Conservation (phyloP, 805 yeast species). For the Sungouiella thailandica region DNA sequence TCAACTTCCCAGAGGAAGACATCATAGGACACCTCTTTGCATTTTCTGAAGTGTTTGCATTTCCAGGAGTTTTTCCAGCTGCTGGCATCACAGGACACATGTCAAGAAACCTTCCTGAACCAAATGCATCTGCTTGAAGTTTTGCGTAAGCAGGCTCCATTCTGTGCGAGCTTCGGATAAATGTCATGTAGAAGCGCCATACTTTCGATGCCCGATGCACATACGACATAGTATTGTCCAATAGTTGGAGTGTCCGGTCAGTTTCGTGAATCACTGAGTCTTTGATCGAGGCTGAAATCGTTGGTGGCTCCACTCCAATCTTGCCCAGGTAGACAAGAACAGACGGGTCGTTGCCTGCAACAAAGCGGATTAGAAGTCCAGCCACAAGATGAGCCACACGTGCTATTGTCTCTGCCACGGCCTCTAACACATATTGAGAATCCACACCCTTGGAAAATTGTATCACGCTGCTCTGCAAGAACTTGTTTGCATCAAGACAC, state of each 20-base stretch:
- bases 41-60: too few relatives aligned
- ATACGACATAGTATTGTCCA: slow-evolving; percentile 6
- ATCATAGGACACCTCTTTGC: too few relatives aligned
- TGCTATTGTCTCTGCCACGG: slow-evolving; percentile 25
- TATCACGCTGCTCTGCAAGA: slow-evolving; percentile 8
- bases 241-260: slow-evolving; percentile 10
- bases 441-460: slow-evolving; percentile 4
- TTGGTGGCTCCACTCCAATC: neutral
- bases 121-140: slow-evolving; percentile 14
- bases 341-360: slow-evolving; percentile 1
- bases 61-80: too few relatives aligned
- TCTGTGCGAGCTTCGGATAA: slow-evolving; percentile 27
- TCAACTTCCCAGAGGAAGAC: too few relatives aligned
- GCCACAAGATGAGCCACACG: slow-evolving; percentile 27
- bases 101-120: slow-evolving; percentile 11
- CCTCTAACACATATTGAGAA: slow-evolving; percentile 20
- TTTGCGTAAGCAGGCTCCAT: slow-evolving; percentile 27
- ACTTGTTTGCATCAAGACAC: slow-evolving; percentile 10
- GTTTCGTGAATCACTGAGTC: slow-evolving; percentile 11
- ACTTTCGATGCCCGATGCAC: slow-evolving; percentile 17
- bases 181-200: slow-evolving; percentile 38
- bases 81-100: slow-evolving; percentile 13
- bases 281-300: slow-evolving; percentile 7
- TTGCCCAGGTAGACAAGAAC: neutral
- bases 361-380: slow-evolving; percentile 28